Evolutionary conservation across 805 yeast genomes (phyloP), one percentile per base, ranked within the genome.

Genomic region (Barnettozyma botsteinii): DNA sequence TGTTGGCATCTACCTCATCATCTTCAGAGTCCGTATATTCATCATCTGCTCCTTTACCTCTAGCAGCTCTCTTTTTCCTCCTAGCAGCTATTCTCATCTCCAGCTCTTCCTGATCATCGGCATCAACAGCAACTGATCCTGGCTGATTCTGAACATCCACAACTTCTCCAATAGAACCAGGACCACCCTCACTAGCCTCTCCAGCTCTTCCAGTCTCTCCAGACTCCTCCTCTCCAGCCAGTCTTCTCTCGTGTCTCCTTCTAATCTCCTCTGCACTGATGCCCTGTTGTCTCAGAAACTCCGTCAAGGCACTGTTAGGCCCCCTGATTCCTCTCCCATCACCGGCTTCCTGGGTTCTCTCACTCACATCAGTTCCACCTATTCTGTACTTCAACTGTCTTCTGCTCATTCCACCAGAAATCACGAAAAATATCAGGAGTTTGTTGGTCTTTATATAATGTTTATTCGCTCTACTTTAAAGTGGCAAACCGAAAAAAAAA

Each of bases 271-370:
- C 87, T 1, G 96, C 87, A 54, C 69, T 83, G 62, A 89, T 89
- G 26, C 97, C 97, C 60, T 88, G 95, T 41, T 83, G 86, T 36
- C 88, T 69, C 45, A 89, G 69, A 54, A 89, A 89, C 60, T 85
- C 93, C 0, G 96, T 89, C 49, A 89, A 67, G 0, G 97, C 97
- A 50, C 94, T 82, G 65, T 85, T 86, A 33, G 95, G 75, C 1
- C 75, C 75, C 44, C 66, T 60, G 42, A 69, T 64, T 3, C 58
- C 57, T n/a, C 52, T 47, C 18, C 48, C 50, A 18, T 44, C 56
- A 11, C 47, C 50, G n/a, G 35, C 43, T 5, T 35, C 42, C 13
- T 8, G 13, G 3, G 17, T 4, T 4, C 3, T 10, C 18, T 31
- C 37, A n/a, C 34, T 43, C 35, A 33, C 28, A 7, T 46, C 51